These are phyloP conservation scores for Geotrichum reessii DNA, from an alignment of 1,139 yeast species.

Conservation along the genomic window DNA sequence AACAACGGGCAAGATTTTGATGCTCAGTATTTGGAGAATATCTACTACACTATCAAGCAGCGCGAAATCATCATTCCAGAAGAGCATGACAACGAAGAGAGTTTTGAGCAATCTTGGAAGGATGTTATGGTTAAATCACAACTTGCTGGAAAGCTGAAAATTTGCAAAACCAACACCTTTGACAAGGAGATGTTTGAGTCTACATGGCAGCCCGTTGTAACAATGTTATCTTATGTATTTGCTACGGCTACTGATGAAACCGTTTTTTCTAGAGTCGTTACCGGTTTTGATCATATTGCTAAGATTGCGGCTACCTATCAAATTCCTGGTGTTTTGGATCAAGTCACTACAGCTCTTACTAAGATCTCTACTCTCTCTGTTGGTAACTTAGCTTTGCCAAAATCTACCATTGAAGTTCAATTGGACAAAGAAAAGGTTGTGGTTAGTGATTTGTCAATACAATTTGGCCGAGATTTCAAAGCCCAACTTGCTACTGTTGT, in stretches of 20 bases:
- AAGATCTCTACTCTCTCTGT: slow-evolving; percentile 46
- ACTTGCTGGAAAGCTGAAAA: slow-evolving; percentile 30
- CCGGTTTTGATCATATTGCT: slow-evolving; percentile 81
- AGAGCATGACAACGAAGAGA: slow-evolving; percentile 79
- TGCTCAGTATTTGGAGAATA: slow-evolving; percentile 70
- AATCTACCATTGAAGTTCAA: slow-evolving; percentile 39
- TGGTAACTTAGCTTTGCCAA: slow-evolving; percentile 39
- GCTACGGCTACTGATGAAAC: slow-evolving; percentile 88
- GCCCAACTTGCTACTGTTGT: slow-evolving; percentile 88
- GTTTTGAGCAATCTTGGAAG: slow-evolving; percentile 95
- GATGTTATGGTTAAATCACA: slow-evolving; percentile 52
- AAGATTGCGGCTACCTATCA: slow-evolving; percentile 64
- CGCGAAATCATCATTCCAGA: slow-evolving; percentile 96
- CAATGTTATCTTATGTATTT: slow-evolving; percentile 69
- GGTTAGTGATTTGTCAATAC: slow-evolving; percentile 74
- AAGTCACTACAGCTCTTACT: slow-evolving; percentile 56
- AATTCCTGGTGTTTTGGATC: slow-evolving; percentile 54
- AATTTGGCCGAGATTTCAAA: slow-evolving; percentile 84
- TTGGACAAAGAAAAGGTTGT: slow-evolving; percentile 51
- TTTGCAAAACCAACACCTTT: slow-evolving; percentile 40
- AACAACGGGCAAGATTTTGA: slow-evolving; percentile 62
- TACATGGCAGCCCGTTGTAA: slow-evolving; percentile 56
- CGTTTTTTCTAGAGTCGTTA: slow-evolving; percentile 76
- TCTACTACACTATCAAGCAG: slow-evolving; percentile 72
- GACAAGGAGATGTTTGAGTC: slow-evolving; percentile 66